Conservation (phyloP, 768 basidiomycete genomes). For the Rhodocollybia butyracea region DNA sequence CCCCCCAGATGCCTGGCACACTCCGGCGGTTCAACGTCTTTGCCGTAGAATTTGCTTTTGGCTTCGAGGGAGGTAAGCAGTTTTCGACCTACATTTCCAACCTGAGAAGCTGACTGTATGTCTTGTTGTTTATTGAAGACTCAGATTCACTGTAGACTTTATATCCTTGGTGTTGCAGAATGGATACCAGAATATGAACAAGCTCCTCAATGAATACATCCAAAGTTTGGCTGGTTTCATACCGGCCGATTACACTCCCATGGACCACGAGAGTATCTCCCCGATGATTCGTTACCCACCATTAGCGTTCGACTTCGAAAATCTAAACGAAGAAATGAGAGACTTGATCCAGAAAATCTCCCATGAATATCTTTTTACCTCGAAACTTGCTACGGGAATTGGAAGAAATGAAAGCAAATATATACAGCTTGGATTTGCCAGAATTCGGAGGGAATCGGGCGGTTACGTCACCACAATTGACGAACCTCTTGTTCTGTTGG, state of each 20-base stretch:
- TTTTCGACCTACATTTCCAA: not conserved
- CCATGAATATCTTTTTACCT: not conserved
- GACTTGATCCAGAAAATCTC: not conserved
- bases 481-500: not conserved
- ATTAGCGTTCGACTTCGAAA: not conserved
- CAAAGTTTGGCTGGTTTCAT: not conserved
- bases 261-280: not conserved
- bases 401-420: not conserved
- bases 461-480: not conserved
- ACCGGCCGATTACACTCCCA: not conserved
- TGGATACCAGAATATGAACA: not conserved
- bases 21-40: not conserved
- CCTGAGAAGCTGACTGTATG: not conserved
- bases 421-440: not conserved
- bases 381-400: not conserved
- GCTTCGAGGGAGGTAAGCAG: not conserved
- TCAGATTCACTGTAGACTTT: not conserved
- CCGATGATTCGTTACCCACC: not conserved
- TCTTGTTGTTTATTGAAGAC: not conserved
- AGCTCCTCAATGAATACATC: not conserved
- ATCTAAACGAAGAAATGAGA: not conserved
- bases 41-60: not conserved
- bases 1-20: not conserved
- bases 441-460: not conserved
- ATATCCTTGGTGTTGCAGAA: not conserved